These are phyloP conservation scores for Inosperma sp. DNA, from an alignment of 768 basidiomycete species.

Conservation along the genomic window DNA sequence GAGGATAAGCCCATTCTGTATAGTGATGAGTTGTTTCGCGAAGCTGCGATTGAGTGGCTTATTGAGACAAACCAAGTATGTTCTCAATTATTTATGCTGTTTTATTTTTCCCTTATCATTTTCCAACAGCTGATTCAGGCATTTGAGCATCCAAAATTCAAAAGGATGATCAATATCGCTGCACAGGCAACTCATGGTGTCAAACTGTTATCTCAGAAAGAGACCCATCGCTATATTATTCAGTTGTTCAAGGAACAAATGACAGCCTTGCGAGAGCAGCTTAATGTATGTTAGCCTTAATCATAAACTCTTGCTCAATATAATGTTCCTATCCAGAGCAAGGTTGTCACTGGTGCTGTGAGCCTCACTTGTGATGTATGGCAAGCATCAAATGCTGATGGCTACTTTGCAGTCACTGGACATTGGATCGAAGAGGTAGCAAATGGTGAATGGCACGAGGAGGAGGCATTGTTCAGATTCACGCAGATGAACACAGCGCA, in stretches of 20 bases:
- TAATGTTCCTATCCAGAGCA: slow-evolving; percentile 1
- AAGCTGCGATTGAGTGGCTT: too few species aligned
- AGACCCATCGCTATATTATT: not conserved
- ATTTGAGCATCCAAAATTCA: not conserved
- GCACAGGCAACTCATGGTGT: not conserved
- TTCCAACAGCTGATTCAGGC: not conserved
- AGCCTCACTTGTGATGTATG: slow-evolving; percentile 36
- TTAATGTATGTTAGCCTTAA: slow-evolving; percentile 10
- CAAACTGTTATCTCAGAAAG: not conserved
- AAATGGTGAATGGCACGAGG: slow-evolving; percentile 24
- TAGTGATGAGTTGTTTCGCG: slow-evolving; percentile 9
- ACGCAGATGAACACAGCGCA: too few species aligned
- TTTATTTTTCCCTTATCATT: not conserved
- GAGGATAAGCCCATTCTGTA: slow-evolving; percentile 8
- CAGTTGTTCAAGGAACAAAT: slow-evolving; percentile 11
- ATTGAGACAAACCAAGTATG: slow-evolving; percentile 15
- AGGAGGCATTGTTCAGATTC: slow-evolving; percentile 33
- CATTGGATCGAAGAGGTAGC: too few species aligned
- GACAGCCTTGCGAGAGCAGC: slow-evolving; percentile 1
- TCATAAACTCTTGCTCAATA: not conserved
- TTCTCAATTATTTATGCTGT: not conserved
- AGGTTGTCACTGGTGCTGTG: slow-evolving; percentile 12
- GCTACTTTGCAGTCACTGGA: slow-evolving; percentile 39
- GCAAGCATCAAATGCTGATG: slow-evolving; percentile 35
- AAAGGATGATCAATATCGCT: not conserved